Base-by-base conservation (phyloP, 163 green algal species). In the Trebouxia gelatinosa region DNA sequence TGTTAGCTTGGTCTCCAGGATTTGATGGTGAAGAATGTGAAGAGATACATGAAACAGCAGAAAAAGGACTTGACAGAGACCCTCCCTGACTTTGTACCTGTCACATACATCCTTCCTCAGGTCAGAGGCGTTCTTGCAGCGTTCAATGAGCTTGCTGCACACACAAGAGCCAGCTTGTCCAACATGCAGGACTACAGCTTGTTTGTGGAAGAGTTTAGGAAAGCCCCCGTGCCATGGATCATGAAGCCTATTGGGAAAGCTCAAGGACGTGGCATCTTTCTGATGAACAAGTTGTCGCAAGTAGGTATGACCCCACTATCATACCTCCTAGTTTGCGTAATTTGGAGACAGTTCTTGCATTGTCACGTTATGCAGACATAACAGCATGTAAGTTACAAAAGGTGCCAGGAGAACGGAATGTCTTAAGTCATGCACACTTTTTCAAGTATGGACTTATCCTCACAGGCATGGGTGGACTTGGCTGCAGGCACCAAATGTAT, bases 181-280 rank as follows among this genome's bases (percentile, higher is more conserved):
- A 3, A 19, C 39, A 9, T 57, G 21, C 80, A 84, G 85, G 89
- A 94, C 78, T 94, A 93, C 78, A 84, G 86, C 26, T 83, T 95
- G 23, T 95, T 95, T 86, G 87, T 89, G 43, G 88, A 96, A 79
- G 90, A 95, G 85, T 94, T 91, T 78, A 85, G 85, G 4, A 83
- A 83, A 29, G 75, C 71, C 1, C 68, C 68, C 11, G 68, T 77
- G 78, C 85, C 87, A 16, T 97, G 92, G 92, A 97, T 97, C 84
- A 95, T 96, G 91, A 97, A 97, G 82, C 93, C 93, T 32, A 92
- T 91, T 64, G 90, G 88, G 11, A 84, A 85, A 54, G 89, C 88
- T 29, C 93, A 97, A 81, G 90, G 90, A 0, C 88, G 90, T 75
- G 92, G 92, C 74, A 97, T 97, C 81, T 97, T 96, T 81, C 85